Evolutionary conservation across 495 filamentous ascomycete genomes (phyloP), one percentile per base, ranked within the genome.

Genomic region (Podospora comata): DNA sequence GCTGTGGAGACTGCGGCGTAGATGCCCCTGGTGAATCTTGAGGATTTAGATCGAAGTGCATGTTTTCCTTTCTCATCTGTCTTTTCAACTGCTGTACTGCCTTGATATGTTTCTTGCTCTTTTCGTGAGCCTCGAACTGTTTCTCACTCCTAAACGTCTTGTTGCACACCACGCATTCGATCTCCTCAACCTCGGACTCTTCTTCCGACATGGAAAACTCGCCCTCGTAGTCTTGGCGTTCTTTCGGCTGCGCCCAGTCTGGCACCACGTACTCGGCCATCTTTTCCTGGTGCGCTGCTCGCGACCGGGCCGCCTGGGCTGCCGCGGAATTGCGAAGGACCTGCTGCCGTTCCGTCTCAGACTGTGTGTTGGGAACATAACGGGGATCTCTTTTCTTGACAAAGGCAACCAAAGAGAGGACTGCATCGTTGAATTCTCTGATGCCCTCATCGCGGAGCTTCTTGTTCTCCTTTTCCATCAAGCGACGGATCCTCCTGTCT

Each of bases 401-500:
- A 77, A 98, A 97, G 13, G 88, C 84, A 15, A 98, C 92, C 16
- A 99, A 85, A 1, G 90, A 91, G 59, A 85, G 75, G n/a, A 99
- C 94, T 13, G 92, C 90, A 70, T 97, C 92, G 79, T 97, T 98
- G 80, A 94, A 98, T 67, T 97, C 91, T 56, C 90, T 86, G 32
- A 92, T 87, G 2, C 86, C 92, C 53, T 91, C 90, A 9, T 96
- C 92, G 66, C 95, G 85, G n/a, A 91, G 78, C 57, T 88, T 89
- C 71, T 88, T 92, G 77, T 99, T 99, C 78, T 97, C 94, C 76
- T 97, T 97, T 75, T 97, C 96, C 88, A 98, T 95, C 67, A 92
- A 72, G 62, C 96, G 85, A 69, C 96, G 87, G 28, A 91, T 80
- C 53, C 90, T 87, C 63, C 95, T 88, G 79, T 99, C 95, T 13